Evolutionary conservation across 2,329 filamentous ascomycete species (phyloP), one percentile per base, ranked within the genome.

Genomic region (Xylariaceae sp.): DNA sequence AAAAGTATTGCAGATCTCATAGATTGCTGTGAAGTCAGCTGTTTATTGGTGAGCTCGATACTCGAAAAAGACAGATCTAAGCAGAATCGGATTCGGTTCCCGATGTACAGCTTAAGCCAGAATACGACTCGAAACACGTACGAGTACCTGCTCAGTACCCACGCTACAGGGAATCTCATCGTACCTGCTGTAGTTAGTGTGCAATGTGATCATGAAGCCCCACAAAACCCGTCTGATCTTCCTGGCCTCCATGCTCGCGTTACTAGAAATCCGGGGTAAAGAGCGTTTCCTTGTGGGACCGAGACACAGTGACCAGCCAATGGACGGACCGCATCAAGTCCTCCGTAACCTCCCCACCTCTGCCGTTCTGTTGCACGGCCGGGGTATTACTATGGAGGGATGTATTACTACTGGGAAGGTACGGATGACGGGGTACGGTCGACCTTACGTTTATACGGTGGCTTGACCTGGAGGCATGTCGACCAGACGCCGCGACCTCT

Each of bases 241-340:
- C 53, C 60, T 57, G 35, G 51, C 57, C 51, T 59, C 66, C 66
- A 59, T 52, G 52, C 30, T 57, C 42, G 45, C 37, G 30, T 48
- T 59, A 56, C 8, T 48, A 34, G 52, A 66, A 70, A 70, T 70
- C 68, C 68, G 68, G 68, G 68, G 68, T 65, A 66, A 66, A 67
- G 64, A 64, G 51, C 61, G 30, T 52, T 35, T 17, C n/a, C 34
- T n/a, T 51, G 47, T 51, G 59, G 59, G 52, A 13, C 57, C 42
- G 35, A 13, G 44, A 10, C 4, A 55, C 30, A 44, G 37, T 15
- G 44, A 45, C 42, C 56, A 60, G 54, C 64, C 64, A 65, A 66
- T 65, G 37, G 45, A 42, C 57, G 58, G 11, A n/a, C 7, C 4
- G 18, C 8, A 18, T 30, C 23, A 30, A 30, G 23, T 30, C 58